Conservation (phyloP, 805 yeast genomes). For the Ogataea wickerhamii region DNA sequence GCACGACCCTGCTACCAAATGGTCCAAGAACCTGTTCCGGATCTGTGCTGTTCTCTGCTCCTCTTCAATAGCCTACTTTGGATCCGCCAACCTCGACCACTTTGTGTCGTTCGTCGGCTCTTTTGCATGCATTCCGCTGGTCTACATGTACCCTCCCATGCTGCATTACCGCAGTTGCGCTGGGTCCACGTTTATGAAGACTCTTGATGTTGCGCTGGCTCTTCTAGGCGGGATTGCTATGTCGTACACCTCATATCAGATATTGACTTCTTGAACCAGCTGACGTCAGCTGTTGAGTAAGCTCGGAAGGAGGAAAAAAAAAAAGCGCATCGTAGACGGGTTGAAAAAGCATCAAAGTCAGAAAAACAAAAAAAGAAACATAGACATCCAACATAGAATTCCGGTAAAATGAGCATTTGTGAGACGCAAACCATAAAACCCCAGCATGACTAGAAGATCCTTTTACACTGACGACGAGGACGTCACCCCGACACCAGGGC, state of each 20-base stretch:
- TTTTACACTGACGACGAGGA: constrained; percentile 54
- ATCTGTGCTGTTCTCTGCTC: constrained; percentile 51
- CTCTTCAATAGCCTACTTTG: constrained; percentile 57
- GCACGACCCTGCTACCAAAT: constrained; percentile 46
- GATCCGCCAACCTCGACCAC: constrained; percentile 65
- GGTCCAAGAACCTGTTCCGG: constrained; percentile 64
- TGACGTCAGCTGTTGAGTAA: too few relatives aligned
- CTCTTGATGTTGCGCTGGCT: constrained; percentile 47
- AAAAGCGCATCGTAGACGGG: background rate
- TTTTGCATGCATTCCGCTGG: constrained; percentile 81
- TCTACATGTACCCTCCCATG: constrained; percentile 82
- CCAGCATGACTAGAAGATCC: constrained; percentile 33
- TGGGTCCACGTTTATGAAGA: constrained; percentile 35
- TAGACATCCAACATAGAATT: too few relatives aligned
- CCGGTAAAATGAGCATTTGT: too few relatives aligned
- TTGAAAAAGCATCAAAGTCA: background rate
- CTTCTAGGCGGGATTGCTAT: constrained; percentile 57
- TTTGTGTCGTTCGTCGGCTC: constrained; percentile 82
- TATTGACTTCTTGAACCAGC: constrained; percentile 32
- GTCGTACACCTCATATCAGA: constrained; percentile 64
- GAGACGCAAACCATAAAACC: too few relatives aligned
- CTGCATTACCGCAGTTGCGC: constrained; percentile 57
- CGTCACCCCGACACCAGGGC: constrained; percentile 46
- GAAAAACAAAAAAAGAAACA: background rate
- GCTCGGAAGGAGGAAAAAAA: too few relatives aligned